Base-by-base conservation (phyloP, 192 early-diverging fungal genomes). In the Coemansia sp. region DNA sequence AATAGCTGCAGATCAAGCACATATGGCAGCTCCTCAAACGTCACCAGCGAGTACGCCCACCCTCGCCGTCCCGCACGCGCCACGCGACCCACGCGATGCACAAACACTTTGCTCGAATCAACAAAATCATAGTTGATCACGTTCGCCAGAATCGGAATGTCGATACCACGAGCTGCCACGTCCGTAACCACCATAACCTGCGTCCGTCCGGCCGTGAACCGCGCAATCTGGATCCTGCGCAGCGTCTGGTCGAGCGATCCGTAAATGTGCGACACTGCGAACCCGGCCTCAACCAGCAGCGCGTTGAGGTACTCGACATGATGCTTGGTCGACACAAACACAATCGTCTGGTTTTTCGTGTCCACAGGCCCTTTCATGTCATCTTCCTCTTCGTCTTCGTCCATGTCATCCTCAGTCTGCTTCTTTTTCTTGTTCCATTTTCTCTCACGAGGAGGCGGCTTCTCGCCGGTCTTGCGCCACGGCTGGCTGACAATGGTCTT, bases 121-220 rank as follows among this genome's bases (percentile, higher is more conserved):
- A 94, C 88, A 79, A 98, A 99, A 59, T 97, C 93, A 66, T 94
- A 97, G 76, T 99, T 98, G 82, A 99, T 84, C 45, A 99, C 97
- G 69, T 97, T 94, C 71, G 96, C 94, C 10, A 99, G 79, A 25
- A 97, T 88, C 38, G 97, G 97, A 39, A 99, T 93, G 85, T 99
- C 97, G 63, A 99, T 94, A 91, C 97, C 97, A 84, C 95, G 90
- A 7, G 95, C 94, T n/a, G 97, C 97, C 9, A 99, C 92, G 75
- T 98, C 97, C 11, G 97, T 99, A 21, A 99, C 97, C 15, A 99
- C 86, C 43, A 99, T 62, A 0, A 96, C 54, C 64, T 94, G 90
- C 47, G 87, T 86, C 23, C 84, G 80, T 2, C 92, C 93, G 11
- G 83, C 81, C 14, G 94, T 82, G 79, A 99, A 98, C 48, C 86